Percentiles rank a stretch among this genome's conserved stretches.
These are phyloP conservation scores for Thermoascus crustaceus DNA, from an alignment of 2,329 filamentous ascomycete genomes.

Conservation along the genomic window DNA sequence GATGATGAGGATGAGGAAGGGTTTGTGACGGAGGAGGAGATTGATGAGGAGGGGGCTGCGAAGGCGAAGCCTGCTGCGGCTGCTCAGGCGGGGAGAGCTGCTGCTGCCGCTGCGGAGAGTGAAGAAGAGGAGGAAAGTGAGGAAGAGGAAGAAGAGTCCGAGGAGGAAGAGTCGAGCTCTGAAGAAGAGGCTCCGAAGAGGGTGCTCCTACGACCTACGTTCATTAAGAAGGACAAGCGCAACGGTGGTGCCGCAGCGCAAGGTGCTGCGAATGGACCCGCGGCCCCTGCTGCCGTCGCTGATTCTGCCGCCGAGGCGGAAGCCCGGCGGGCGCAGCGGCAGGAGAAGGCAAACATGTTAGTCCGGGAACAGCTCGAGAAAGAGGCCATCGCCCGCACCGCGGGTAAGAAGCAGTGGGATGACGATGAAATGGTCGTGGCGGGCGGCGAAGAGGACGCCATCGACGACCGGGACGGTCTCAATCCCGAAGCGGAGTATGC, in stretches of 20 bases:
- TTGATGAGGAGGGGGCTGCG: constrained; percentile 24
- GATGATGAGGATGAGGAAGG: constrained; percentile 46
- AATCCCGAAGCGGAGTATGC: constrained; percentile 84
- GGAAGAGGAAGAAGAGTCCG: constrained; percentile 41
- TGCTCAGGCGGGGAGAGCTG: constrained; percentile 11
- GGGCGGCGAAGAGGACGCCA: constrained; percentile 59
- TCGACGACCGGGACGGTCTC: constrained; percentile 81
- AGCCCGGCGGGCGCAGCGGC: constrained; percentile 43
- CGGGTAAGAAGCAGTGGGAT: constrained; percentile 81
- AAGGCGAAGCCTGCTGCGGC: constrained; percentile 13
- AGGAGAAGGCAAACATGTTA: constrained; percentile 66
- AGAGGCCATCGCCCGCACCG: constrained; percentile 64
- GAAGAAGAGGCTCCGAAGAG: constrained; percentile 51
- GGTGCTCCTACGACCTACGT: constrained; percentile 56
- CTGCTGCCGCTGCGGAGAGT: constrained; percentile 18
- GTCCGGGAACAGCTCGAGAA: constrained; percentile 84
- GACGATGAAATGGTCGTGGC: constrained; percentile 55
- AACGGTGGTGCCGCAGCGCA: constrained; percentile 30
- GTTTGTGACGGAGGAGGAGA: constrained; percentile 52
- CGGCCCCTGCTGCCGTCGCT: constrained; percentile 12
- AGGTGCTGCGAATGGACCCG: constrained; percentile 15
- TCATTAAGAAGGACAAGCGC: constrained; percentile 57
- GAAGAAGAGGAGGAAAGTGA: constrained; percentile 45
- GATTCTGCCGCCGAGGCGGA: constrained; percentile 37
- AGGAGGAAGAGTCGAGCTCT: constrained; percentile 49